Evolutionary conservation across 345 rosid genomes (phyloP).

Genomic region (Syzygium aromaticum): DNA sequence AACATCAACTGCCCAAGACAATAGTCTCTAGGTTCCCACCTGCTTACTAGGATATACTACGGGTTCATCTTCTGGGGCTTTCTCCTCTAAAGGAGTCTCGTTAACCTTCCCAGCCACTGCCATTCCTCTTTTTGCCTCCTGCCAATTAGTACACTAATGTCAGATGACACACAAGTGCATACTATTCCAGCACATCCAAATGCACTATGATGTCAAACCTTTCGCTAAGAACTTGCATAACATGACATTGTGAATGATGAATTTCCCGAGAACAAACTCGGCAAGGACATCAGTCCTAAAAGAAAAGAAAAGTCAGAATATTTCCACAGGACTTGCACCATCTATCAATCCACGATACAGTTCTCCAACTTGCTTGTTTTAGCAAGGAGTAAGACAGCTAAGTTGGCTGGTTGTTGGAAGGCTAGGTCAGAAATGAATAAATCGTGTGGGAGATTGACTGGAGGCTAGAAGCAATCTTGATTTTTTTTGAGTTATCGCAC

Average conservation of each 20-base stretch:
- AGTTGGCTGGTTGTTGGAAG: not conserved
- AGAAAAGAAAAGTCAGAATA: not conserved
- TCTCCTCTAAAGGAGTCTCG: constrained; percentile 55
- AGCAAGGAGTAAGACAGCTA: not conserved
- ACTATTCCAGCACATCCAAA: not conserved
- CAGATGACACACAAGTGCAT: not conserved
- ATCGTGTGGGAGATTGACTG: not conserved
- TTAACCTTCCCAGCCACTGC: constrained; percentile 43
- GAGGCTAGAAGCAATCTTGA: not conserved
- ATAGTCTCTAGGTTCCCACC: constrained; percentile 25
- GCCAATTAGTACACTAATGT: constrained; percentile 5
- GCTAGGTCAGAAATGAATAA: not conserved
- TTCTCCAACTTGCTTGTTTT: not conserved
- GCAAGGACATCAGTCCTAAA: not conserved
- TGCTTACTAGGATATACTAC: constrained; percentile 67
- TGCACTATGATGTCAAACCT: not conserved
- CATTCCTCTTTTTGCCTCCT: constrained; percentile 59
- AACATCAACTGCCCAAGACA: not conserved
- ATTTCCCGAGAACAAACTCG: not conserved
- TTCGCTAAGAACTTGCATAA: not conserved
- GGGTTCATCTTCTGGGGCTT: constrained; percentile 66
- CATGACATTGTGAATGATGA: not conserved
- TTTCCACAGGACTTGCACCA: not conserved
- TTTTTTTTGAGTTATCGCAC: not conserved
- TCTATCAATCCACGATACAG: not conserved